phyloP scores from a whole-genome alignment of 768 basidiomycete species.

The Boletus reticuloceps region DNA sequence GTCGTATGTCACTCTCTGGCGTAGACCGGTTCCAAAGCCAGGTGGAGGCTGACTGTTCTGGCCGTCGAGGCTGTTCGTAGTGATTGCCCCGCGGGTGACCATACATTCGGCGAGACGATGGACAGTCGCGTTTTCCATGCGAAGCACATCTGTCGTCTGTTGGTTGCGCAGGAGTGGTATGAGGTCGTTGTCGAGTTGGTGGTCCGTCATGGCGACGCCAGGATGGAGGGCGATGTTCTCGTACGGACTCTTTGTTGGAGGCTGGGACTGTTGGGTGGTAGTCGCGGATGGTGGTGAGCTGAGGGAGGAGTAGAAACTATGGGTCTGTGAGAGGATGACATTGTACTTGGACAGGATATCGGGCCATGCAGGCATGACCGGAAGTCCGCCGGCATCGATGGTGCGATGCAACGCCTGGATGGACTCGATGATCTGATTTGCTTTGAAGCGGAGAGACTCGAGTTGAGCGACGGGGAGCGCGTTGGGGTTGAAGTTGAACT shows the following conservation, averaged over 20 bases:
- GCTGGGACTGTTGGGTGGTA: conserved; percentile 6
- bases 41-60: conserved; percentile 26
- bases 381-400: conserved; percentile 55
- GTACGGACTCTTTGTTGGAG: conserved; percentile 36
- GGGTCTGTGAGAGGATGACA: conserved; percentile 77
- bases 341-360: conserved; percentile 87
- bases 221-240: conserved; percentile 74
- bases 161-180: conserved; percentile 74
- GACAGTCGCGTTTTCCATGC: conserved; percentile 69
- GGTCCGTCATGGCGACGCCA: conserved; percentile 51
- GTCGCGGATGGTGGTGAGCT: conserved; percentile 34
- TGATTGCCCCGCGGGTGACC: conserved; percentile 49
- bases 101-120: conserved; percentile 67
- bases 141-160: conserved; percentile 75
- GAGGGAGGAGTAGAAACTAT: conserved; percentile 68
- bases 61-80: conserved; percentile 45
- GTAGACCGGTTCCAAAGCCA: conserved; percentile 21
- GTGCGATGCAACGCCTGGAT: conserved; percentile 62
- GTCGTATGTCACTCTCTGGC: conserved; percentile 39
- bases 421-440: conserved; percentile 77
- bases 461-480: conserved; percentile 62
- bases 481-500: neutral
- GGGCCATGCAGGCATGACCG: conserved; percentile 78
- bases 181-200: conserved; percentile 69
- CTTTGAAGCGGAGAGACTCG: conserved; percentile 74